phyloP scores from a whole-genome alignment of 305 asterid species.

The Rubia balearica region DNA sequence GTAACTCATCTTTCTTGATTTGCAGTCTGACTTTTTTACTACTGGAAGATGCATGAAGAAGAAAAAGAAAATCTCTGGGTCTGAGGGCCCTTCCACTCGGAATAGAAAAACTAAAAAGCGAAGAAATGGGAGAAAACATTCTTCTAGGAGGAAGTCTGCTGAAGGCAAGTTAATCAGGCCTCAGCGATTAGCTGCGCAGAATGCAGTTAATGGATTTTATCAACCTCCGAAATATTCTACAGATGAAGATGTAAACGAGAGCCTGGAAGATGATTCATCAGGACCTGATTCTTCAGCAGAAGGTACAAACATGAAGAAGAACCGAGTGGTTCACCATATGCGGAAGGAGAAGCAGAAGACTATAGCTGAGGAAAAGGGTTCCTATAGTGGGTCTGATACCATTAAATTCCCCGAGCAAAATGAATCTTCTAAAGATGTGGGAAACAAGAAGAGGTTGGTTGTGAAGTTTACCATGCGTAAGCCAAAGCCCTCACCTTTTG shows the following conservation, averaged over 20 bases:
- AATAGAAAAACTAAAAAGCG: constrained; percentile 49
- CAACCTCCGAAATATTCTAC: constrained; percentile 52
- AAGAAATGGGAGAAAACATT: constrained; percentile 31
- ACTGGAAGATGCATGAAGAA: constrained; percentile 56
- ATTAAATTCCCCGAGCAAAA: constrained; percentile 29
- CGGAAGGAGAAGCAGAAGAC: constrained; percentile 27
- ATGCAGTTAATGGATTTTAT: constrained; percentile 49
- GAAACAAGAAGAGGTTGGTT: constrained; percentile 60
- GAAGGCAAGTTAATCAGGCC: constrained; percentile 59
- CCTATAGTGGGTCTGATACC: constrained; percentile 36
- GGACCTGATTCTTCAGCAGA: constrained; percentile 53
- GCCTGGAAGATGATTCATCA: constrained; percentile 47
- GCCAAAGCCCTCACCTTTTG: constrained; percentile 32
- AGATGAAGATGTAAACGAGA: constrained; percentile 57
- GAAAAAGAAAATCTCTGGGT: constrained; percentile 52
- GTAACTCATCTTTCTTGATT: constrained; percentile 21
- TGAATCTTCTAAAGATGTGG: constrained; percentile 35
- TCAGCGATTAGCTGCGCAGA: constrained; percentile 66
- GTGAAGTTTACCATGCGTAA: constrained; percentile 53
- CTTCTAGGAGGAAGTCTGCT: constrained; percentile 48
- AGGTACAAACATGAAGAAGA: constrained; percentile 33
- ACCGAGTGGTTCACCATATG: constrained; percentile 29
- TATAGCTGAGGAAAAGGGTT: constrained; percentile 27
- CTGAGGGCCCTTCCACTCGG: constrained; percentile 53
- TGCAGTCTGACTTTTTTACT: constrained; percentile 51